Percentiles rank a stretch among this genome's conserved stretches.
Conservation (phyloP, 2,329 filamentous ascomycete species). For the Mollisia scopiformis region DNA sequence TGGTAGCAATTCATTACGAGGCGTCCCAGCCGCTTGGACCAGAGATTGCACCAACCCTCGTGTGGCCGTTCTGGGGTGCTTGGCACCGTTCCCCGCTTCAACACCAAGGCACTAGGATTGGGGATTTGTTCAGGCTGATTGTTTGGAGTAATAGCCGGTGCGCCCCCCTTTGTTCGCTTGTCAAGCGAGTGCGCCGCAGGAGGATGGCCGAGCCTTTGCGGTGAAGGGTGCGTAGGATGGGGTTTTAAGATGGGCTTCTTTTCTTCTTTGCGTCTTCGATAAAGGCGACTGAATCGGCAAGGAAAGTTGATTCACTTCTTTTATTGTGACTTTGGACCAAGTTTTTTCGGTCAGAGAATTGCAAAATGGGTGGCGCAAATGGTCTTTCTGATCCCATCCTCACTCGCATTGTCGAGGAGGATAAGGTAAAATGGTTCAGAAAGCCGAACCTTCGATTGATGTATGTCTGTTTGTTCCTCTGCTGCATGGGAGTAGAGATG, state of each 20-base stretch:
- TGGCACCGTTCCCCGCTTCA: background rate
- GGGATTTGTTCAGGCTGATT: background rate
- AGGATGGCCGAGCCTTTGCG: no score
- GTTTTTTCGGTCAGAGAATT: background rate
- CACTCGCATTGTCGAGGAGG: slow-evolving; percentile 30
- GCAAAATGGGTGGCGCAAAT: background rate
- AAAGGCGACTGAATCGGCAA: background rate
- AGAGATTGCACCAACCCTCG: background rate
- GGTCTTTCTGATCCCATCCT: slow-evolving; percentile 41
- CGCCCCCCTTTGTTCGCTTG: no score
- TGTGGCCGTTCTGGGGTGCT: background rate
- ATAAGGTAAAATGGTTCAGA: slow-evolving; percentile 42
- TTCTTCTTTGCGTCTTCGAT: background rate
- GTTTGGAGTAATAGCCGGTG: no score
- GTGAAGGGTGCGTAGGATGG: background rate
- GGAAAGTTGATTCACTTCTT: background rate
- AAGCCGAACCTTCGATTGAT: slow-evolving; percentile 43
- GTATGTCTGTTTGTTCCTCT: slow-evolving; percentile 46
- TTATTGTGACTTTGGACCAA: background rate
- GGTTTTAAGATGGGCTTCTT: background rate
- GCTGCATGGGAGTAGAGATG: slow-evolving; percentile 56
- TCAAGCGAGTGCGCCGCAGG: no score
- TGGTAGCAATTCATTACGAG: background rate
- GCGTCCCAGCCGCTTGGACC: background rate
- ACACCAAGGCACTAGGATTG: background rate